Percentiles rank a stretch among this genome's conserved stretches.
Conservation (phyloP, 371 early-diverging fungal species). For the Rhizomucor pusillus region DNA sequence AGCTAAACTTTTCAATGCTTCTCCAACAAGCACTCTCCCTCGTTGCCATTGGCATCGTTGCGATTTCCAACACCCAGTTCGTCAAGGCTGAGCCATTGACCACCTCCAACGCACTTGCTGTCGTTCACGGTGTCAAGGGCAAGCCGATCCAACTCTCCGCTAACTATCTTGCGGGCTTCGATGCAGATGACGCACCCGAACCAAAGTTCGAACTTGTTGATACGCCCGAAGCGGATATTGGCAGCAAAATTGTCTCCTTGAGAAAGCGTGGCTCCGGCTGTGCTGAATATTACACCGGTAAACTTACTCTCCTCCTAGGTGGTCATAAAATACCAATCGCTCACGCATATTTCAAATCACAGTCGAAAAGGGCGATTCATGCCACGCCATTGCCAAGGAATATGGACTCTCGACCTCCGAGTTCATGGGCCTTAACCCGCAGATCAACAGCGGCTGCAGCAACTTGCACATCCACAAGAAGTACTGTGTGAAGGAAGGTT, state of each 20-base stretch:
- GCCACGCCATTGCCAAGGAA: constrained; percentile 25
- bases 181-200: constrained; percentile 16
- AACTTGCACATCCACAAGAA: constrained; percentile 40
- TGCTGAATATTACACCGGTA: constrained; percentile 26
- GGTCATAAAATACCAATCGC: constrained; percentile 2
- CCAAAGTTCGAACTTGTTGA: constrained; percentile 24
- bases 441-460: constrained; percentile 36
- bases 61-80: constrained; percentile 14
- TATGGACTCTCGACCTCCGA: constrained; percentile 20
- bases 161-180: constrained; percentile 22
- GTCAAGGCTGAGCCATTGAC: constrained; percentile 9
- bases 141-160: constrained; percentile 15
- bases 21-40: constrained; percentile 21
- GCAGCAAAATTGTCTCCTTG: constrained; percentile 12
- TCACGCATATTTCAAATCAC: background rate
- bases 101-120: constrained; percentile 8
- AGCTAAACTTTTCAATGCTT: constrained; percentile 14
- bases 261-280: constrained; percentile 25
- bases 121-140: constrained; percentile 15
- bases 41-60: constrained; percentile 21
- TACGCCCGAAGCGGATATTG: constrained; percentile 5
- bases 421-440: constrained; percentile 30
- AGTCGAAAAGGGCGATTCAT: constrained; percentile 35
- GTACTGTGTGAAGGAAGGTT: constrained; percentile 33
- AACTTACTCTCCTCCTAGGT: background rate